Base-by-base conservation (phyloP, 129 eudicot genomes). In the Tagetes patula region DNA sequence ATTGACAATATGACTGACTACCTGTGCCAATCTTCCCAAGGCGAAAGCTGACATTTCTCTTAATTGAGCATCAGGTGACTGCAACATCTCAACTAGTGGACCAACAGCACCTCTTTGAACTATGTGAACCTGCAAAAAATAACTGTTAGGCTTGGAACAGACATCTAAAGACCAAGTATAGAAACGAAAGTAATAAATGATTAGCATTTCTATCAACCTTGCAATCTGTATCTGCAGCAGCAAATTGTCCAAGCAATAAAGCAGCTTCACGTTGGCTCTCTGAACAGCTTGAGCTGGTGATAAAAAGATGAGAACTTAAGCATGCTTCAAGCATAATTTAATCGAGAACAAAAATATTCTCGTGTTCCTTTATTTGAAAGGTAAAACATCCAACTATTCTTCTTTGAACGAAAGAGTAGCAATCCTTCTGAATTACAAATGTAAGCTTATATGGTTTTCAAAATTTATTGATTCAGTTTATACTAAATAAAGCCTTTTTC, bases 231-330 rank as follows among this genome's bases (percentile, higher is more conserved):
- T 86, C 91, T 0, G 88, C 82, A 20, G 91, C 87, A 4, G 91
- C 91, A 79, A 86, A 86, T 65, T 86, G 91, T 36, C 91, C 91
- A 71, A 86, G 91, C 71, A 86, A 74, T 48, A 86, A 76, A 69
- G 91, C 91, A 75, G 91, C 91, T 71, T 86, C 91, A 56, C 91
- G 67, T 78, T 83, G 91, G 62, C 91, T 86, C 80, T 86, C 91
- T 12, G 83, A 61, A 75, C 91, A 86, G 75, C 84, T 70, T 43
- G 91, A 86, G 70, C 91, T 86, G 86, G 38, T 8, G 37, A 48
- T 10, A 77, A 48, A 66, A 40, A 3, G 13, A 13, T 11, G 11
- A 36, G 7, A 11, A 0, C 62, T 62, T 32, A 42, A 34, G 41
- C 67, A 45, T 27, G 9, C 61, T 11, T 5, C 53, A 56, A 76